Percentiles rank a stretch among this genome's conserved stretches.
Conservation (phyloP, 164 flowering plant genomes). For the Nymphaea thermarum region DNA sequence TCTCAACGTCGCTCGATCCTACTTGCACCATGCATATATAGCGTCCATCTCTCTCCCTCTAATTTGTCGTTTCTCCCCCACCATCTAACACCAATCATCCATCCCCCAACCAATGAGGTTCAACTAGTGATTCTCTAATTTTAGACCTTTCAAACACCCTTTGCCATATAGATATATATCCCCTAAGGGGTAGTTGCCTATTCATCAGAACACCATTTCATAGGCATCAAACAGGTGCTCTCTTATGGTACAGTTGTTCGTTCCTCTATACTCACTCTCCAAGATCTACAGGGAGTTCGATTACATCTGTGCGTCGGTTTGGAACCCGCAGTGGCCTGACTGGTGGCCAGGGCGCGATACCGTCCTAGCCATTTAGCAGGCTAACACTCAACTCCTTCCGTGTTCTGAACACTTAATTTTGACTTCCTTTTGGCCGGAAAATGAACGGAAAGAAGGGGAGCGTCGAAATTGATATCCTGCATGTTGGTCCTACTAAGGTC, state of each 20-base stretch:
- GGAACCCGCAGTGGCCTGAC: not conserved
- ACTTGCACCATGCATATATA: not conserved
- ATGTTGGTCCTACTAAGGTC: not conserved
- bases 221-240: not conserved
- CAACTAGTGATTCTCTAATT: not conserved
- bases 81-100: not conserved
- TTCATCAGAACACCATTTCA: not conserved
- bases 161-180: too few relatives aligned
- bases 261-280: not conserved
- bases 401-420: not conserved
- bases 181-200: too few relatives aligned
- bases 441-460: constrained; percentile 58
- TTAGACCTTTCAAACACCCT: not conserved
- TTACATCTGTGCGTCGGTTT: not conserved
- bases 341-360: constrained; percentile 1
- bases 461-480: constrained; percentile 10
- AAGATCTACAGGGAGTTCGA: not conserved
- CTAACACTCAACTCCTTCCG: not conserved
- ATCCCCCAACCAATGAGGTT: not conserved
- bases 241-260: not conserved
- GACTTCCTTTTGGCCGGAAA: constrained; percentile 16
- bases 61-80: not conserved
- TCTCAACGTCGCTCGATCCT: not conserved
- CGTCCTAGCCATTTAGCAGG: not conserved
- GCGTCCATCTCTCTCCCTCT: not conserved